Conservation (phyloP, 768 basidiomycete species). For the Mycena pura region DNA sequence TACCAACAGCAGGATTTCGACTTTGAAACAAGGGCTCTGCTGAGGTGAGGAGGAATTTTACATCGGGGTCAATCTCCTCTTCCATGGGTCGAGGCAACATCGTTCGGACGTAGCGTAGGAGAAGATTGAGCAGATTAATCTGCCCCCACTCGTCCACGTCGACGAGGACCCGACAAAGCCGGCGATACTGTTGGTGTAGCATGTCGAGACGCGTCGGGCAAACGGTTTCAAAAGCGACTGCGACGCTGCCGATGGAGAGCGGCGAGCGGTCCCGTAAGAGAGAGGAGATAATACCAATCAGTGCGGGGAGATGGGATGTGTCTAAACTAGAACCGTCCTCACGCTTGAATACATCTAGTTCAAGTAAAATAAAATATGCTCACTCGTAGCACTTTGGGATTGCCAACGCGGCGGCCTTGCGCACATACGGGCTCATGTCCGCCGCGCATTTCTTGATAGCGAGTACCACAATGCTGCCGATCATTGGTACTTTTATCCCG, state of each 20-base stretch:
- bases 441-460: constrained; percentile 92
- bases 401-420: constrained; percentile 91
- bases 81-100: constrained; percentile 76
- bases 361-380: no score
- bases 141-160: constrained; percentile 99
- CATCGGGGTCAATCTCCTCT: constrained; percentile 78
- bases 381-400: constrained; percentile 84
- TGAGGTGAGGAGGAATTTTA: constrained; percentile 74
- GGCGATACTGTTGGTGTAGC: constrained; percentile 86
- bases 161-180: constrained; percentile 81
- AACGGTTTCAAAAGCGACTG: constrained; percentile 85
- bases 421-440: constrained; percentile 93
- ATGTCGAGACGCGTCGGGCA: constrained; percentile 88
- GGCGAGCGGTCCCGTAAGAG: constrained; percentile 81
- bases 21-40: constrained; percentile 84
- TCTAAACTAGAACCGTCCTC: no score
- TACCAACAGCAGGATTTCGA: constrained; percentile 82
- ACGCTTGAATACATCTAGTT: no score
- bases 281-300: constrained; percentile 71
- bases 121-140: constrained; percentile 75
- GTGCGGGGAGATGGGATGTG: constrained; percentile 67
- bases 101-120: constrained; percentile 81
- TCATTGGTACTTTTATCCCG: constrained; percentile 89
- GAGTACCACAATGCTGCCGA: constrained; percentile 82
- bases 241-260: constrained; percentile 85